Base-by-base conservation (phyloP, 495 filamentous ascomycete species). In the Lophiostoma macrostomum region DNA sequence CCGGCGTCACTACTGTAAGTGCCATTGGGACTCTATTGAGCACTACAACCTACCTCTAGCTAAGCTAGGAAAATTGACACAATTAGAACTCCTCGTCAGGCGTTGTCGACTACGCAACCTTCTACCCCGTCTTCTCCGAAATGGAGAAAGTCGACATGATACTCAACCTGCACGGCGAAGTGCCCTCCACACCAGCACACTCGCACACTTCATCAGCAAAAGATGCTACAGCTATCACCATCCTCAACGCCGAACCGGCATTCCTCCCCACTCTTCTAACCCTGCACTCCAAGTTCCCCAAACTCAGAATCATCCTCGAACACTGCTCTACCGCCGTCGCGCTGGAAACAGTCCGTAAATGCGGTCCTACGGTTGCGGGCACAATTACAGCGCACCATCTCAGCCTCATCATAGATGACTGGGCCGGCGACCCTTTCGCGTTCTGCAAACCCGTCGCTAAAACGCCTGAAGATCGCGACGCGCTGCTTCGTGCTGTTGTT, bases 241-340 rank as follows among this genome's bases (percentile, higher is more conserved):
- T 88, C 29, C 75, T 91, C 48, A 90, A 88, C 38, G 86, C 88
- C 11, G 91, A 96, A 72, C 77, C 83, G 53, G 73, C 72, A 5
- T 96, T 95, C 71, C 77, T 96, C 2, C 91, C 89, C 6, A 87
- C 79, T 2, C 74, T 95, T 11, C 67, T 76, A 30, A 76, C 77
- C 22, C 76, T 98, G 3, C 86, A 93, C 53, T 64, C 74, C 20
- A 73, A 75, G 22, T 97, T 91, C 68, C 93, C 91, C 2, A 78
- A 82, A 23, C 78, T 95, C 40, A 80, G 86, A 14, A 93, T 94
- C 53, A 82, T 95, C 50, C 67, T 83, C 43, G 82, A 87, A 68
- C 90, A 95, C 69, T 90, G 86, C 73, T 93, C 86, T 23, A 90
- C 87, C 1, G 83, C 81, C 0, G 86, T 83, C n/a, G 91, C 87